These are phyloP conservation scores for Plasmodium cynomolgi DNA, from an alignment of 169 alveolate genomes.

Conservation along the genomic window DNA sequence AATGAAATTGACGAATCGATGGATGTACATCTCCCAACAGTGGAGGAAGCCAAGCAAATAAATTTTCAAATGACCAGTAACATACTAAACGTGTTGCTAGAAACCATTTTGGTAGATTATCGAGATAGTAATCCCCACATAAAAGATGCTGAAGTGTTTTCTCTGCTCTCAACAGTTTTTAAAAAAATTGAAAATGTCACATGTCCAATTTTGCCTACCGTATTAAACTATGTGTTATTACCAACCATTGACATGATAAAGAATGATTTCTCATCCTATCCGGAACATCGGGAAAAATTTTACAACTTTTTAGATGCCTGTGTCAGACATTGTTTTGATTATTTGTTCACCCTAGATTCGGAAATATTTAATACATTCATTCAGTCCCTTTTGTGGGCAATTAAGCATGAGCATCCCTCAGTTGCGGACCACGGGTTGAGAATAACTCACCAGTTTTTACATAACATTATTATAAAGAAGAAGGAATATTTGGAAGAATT, in stretches of 20 bases:
- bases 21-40: conserved; percentile 69
- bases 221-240: conserved; percentile 88
- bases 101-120: conserved; percentile 80
- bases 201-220: conserved; percentile 86
- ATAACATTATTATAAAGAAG: conserved; percentile 75
- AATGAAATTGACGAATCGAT: conserved; percentile 56
- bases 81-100: conserved; percentile 76
- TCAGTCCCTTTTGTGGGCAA: conserved; percentile 92
- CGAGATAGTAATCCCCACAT: conserved; percentile 81
- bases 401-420: conserved; percentile 93
- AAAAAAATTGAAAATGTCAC: conserved; percentile 82
- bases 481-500: conserved; percentile 81
- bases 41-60: conserved; percentile 73
- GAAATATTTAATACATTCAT: conserved; percentile 87
- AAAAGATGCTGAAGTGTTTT: conserved; percentile 85
- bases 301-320: conserved; percentile 88
- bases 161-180: conserved; percentile 80
- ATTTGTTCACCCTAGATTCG: conserved; percentile 85
- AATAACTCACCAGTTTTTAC: conserved; percentile 84
- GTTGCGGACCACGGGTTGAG: conserved; percentile 92
- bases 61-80: conserved; percentile 80
- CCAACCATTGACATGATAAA: conserved; percentile 92
- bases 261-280: conserved; percentile 91
- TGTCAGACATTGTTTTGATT: conserved; percentile 86
- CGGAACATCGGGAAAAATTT: conserved; percentile 92